A percentile compares a stretch with the other conserved stretches of the same genome.
These are phyloP conservation scores for Metschnikowia noctiluminum DNA, from an alignment of 805 yeast genomes.

Conservation along the genomic window DNA sequence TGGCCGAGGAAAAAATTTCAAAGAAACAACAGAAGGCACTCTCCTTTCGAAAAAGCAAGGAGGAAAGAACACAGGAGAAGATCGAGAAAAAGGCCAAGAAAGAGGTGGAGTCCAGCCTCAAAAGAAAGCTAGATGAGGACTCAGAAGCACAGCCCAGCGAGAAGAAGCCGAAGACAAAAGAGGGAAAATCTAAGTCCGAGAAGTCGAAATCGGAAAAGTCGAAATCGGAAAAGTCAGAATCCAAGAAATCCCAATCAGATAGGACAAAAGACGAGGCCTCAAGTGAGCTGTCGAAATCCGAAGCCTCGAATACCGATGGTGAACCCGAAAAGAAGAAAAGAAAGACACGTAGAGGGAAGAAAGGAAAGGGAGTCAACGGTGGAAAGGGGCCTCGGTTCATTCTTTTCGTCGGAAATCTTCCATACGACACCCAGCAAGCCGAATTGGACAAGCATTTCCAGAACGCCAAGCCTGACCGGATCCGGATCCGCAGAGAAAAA, in stretches of 20 bases:
- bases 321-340: constrained; percentile 56
- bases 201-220: too few relatives aligned
- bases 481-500: constrained; percentile 78
- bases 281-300: background rate
- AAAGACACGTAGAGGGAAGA: constrained; percentile 75
- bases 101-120: constrained; percentile 10
- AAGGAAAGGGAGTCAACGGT: constrained; percentile 53
- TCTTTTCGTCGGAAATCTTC: constrained; percentile 87
- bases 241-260: constrained; percentile 1
- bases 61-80: constrained; percentile 35
- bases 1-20: constrained; percentile 44
- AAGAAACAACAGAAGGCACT: constrained; percentile 65
- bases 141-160: constrained; percentile 22
- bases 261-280: background rate
- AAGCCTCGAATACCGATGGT: constrained; percentile 12
- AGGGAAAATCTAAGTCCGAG: constrained; percentile 1
- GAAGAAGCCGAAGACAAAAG: constrained; percentile 1
- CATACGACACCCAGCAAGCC: constrained; percentile 61
- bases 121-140: constrained; percentile 33
- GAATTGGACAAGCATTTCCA: constrained; percentile 72
- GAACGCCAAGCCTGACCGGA: constrained; percentile 64
- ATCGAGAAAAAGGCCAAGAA: constrained; percentile 20
- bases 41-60: constrained; percentile 48
- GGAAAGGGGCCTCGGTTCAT: constrained; percentile 65
- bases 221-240: background rate